These are phyloP conservation scores for Ganoderma lucidum DNA, from an alignment of 1,284 basidiomycete genomes.

Conservation along the genomic window DNA sequence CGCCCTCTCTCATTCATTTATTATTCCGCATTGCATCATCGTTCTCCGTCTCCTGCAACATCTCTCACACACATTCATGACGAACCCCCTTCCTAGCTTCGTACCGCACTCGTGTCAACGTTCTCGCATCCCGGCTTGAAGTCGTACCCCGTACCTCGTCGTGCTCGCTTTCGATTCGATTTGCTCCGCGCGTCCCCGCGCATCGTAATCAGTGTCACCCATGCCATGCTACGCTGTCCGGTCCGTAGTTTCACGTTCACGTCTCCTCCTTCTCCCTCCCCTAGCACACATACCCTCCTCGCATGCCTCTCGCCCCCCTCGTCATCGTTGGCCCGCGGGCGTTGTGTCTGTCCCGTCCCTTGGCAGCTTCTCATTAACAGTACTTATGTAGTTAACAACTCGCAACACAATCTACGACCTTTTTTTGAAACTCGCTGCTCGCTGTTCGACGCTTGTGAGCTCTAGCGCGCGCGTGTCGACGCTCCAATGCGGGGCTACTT, in stretches of 20 bases:
- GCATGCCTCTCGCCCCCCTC: background rate
- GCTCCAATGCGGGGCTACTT: background rate
- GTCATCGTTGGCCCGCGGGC: no score
- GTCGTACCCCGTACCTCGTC: background rate
- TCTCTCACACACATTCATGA: background rate
- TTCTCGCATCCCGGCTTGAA: background rate
- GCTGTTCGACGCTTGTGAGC: background rate
- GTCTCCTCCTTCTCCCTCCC: background rate
- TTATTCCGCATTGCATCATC: conserved; percentile 11
- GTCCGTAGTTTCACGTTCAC: background rate
- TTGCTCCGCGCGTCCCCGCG: background rate
- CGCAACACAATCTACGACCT: background rate
- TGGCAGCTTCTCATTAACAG: background rate
- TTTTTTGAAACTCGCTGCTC: background rate
- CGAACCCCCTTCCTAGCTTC: background rate
- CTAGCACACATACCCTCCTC: background rate
- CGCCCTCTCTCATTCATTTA: background rate
- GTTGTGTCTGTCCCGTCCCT: background rate
- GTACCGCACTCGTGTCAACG: background rate
- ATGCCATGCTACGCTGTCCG: conserved; percentile 5
- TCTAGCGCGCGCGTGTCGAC: background rate
- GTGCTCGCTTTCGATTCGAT: background rate
- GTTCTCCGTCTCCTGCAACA: background rate
- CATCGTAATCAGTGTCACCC: background rate
- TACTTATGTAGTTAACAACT: background rate